Evolutionary conservation across 1,139 yeast genomes (phyloP), one percentile per base, ranked within the genome.

Genomic region (Saccharomyces hybrid): DNA sequence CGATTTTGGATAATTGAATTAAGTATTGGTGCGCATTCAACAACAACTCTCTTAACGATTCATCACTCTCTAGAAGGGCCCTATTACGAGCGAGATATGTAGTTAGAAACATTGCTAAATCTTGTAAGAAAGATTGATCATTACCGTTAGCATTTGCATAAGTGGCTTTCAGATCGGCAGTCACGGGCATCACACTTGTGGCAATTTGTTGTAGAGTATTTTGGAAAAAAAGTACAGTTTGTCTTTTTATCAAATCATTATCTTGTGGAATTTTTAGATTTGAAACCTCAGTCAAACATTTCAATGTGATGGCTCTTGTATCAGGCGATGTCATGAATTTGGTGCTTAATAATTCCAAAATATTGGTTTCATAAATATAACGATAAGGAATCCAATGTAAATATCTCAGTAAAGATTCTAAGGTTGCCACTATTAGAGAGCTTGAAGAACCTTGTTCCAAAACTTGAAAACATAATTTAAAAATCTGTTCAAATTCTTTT

Each of bases 81-180:
- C 93, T 80, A 70, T 93, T 97, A 66, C 84, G 84, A 32, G 86
- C 75, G 61, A 93, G 76, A 69, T 87, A 93, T 2, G 97, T 87
- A 55, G 95, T 86, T 63, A 93, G 78, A 72, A 86, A 93, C 86
- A 93, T 85, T 11, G 98, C 96, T 70, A 93, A 80, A 75, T 93
- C 97, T 73, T 95, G 97, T 65, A 95, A 81, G 66, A 91, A 91
- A 47, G 95, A 91, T 75, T 93, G 99, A 68, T 91, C 98, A 52
- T 81, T 78, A 23, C 96, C 81, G 64, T 80, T 81, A 4, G 97
- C 96, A 61, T 78, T 76, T 54, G 81, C 80, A 71, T 93, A 95
- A 23, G 88, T 82, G 54, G 78, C 78, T 63, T 80, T 83, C 66
- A 93, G 78, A 67, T 91, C 88, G 2, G 95, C 81, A 30, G 80